Base-by-base conservation (phyloP, 2,329 filamentous ascomycete genomes). In the Exophiala oligosperma region DNA sequence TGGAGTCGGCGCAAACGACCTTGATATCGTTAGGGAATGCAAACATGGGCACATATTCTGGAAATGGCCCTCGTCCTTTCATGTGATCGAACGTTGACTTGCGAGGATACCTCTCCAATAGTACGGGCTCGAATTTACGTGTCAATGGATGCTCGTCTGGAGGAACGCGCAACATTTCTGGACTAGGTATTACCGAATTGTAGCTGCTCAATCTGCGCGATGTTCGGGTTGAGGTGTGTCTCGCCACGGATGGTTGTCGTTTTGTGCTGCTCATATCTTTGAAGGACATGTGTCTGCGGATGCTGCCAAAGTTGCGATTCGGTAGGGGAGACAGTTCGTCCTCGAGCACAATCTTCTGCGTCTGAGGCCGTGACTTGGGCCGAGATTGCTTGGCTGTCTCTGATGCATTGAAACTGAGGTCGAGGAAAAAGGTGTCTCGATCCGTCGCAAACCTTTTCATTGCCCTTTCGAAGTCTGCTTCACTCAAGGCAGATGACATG, bases 11-110 rank as follows among this genome's bases (percentile, higher is more conserved):
- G 1, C 94, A 97, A 8, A 97, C 91, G 52, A 99, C 94, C 63
- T 92, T 92, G 67, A 99, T 94, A 73, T 99, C 94, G 74, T 97
- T 97, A 47, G 94, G 94, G 69, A 97, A 99, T 54, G 94, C 92
- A 74, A 99, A 99, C 94, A 99, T 97, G 56, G 94, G 94, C 17
- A 99, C 91, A 69, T 97, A 99, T 71, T 99, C 94, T 0, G 94
- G 94, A 70, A 99, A 97, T 57, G 84, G 87, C 54, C 91, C 92
- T 69, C 94, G 84, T 68, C 89, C 83, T 66, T 90, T 85, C 52
- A 89, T 75, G 66, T 97, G 92, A 58, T 96, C 92, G 23, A 86
- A 81, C 70, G 91, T 89, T 64, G 85, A 84, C 71, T 91, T 91
- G 14, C 91, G 88, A 6, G 94, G 94, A 68, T 97, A 97, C 72